These are phyloP conservation scores for Pseudocercospora vitis DNA, from an alignment of 2,329 filamentous ascomycete species.

Conservation along the genomic window DNA sequence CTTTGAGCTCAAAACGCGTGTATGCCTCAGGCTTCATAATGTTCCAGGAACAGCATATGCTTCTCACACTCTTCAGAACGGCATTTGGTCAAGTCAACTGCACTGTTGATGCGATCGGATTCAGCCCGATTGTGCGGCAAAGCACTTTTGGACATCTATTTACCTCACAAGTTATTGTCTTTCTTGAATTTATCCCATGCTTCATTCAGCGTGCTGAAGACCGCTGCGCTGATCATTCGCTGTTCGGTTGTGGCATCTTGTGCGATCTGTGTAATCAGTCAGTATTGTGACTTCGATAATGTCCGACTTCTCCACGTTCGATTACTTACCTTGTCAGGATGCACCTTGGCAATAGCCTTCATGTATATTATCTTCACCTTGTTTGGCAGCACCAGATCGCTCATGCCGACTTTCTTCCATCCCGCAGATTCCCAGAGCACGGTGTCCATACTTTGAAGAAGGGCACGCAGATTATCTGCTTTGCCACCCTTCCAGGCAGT, in stretches of 20 bases:
- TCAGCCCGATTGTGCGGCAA: no score
- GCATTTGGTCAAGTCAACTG: no score
- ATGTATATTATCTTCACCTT: conserved; percentile 98
- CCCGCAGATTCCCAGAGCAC: conserved; percentile 90
- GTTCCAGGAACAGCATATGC: not conserved
- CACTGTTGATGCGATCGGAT: no score
- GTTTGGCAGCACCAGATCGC: conserved; percentile 85
- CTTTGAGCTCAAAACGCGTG: not conserved
- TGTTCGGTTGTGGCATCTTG: conserved; percentile 66
- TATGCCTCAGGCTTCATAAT: not conserved
- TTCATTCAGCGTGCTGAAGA: conserved; percentile 65
- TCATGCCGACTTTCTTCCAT: conserved; percentile 96
- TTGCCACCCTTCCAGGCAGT: conserved; percentile 86
- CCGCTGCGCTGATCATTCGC: conserved; percentile 64
- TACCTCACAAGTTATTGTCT: conserved; percentile 57
- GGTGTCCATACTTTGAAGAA: conserved; percentile 80
- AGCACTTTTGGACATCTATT: no score
- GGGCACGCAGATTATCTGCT: conserved; percentile 83
- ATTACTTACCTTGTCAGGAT: conserved; percentile 90
- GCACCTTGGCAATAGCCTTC: conserved; percentile 98
- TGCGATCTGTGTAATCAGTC: conserved; percentile 51
- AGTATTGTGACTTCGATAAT: conserved; percentile 7
- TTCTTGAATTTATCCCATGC: conserved; percentile 68
- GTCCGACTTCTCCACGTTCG: not conserved
- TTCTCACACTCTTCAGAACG: no score